A percentile compares a stretch with the other conserved stretches of the same genome.
Evolutionary conservation across 2,329 filamentous ascomycete genomes (phyloP).

Genomic region (Fusarium goolgardi): DNA sequence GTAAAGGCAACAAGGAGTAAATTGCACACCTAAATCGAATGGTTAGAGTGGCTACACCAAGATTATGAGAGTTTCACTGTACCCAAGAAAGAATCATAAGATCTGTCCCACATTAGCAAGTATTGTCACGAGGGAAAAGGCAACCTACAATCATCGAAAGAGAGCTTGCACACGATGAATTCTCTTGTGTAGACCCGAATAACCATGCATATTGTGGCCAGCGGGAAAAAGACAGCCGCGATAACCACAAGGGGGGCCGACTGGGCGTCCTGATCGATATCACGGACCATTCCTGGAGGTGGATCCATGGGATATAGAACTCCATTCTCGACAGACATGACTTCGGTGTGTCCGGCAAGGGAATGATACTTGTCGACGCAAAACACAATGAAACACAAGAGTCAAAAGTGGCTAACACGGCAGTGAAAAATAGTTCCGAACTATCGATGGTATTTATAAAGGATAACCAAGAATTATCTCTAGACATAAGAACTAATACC

Average conservation of each 20-base stretch:
- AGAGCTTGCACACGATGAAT: slow-evolving; percentile 7
- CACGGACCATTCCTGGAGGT: slow-evolving; percentile 14
- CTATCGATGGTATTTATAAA: background rate
- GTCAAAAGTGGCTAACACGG: background rate
- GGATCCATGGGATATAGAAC: slow-evolving; percentile 20
- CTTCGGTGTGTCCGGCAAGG: background rate
- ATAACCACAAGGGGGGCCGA: slow-evolving; percentile 9
- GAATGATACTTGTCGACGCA: background rate
- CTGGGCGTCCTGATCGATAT: slow-evolving; percentile 13
- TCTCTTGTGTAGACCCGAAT: slow-evolving; percentile 20
- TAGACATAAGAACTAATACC: background rate
- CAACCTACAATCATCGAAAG: slow-evolving; percentile 22
- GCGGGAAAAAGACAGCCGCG: slow-evolving; percentile 12
- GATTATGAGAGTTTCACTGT: background rate
- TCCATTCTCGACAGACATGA: slow-evolving; percentile 23
- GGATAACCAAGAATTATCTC: background rate
- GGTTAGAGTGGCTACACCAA: background rate
- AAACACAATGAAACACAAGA: background rate
- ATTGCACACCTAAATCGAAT: background rate
- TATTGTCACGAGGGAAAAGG: accelerated
- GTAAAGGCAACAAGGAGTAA: slow-evolving; percentile 19
- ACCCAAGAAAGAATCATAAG: slow-evolving; percentile 23
- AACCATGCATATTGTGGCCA: slow-evolving; percentile 17
- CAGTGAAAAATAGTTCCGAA: too few species aligned
- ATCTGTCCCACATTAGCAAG: background rate